Percentiles rank a stretch among this genome's conserved stretches.
phyloP scores from a whole-genome alignment of 768 basidiomycete genomes.

The Vararia minispora region DNA sequence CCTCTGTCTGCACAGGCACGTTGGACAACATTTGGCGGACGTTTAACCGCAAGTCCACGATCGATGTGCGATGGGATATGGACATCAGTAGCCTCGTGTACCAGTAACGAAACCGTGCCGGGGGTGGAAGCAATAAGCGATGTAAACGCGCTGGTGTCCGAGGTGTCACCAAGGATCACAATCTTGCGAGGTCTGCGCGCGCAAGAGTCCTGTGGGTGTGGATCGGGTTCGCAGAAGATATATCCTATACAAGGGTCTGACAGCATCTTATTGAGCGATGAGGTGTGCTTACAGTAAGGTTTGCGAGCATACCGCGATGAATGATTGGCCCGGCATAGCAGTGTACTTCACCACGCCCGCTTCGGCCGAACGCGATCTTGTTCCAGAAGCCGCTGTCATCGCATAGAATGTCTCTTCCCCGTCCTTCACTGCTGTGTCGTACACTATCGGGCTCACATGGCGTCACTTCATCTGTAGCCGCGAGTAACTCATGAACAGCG shows the following conservation, averaged over 20 bases:
- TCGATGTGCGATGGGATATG: conserved; percentile 49
- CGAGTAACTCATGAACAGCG: conserved; percentile 70
- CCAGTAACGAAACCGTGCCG: conserved; percentile 38
- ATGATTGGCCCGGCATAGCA: conserved; percentile 67
- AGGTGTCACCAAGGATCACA: conserved; percentile 72
- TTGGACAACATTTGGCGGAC: conserved; percentile 27
- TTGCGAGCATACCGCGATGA: conserved; percentile 57
- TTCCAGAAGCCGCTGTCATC: conserved; percentile 55
- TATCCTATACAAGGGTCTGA: conserved; percentile 75
- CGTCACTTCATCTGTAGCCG: conserved; percentile 38
- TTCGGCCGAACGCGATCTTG: conserved; percentile 30
- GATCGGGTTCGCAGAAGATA: conserved; percentile 48
- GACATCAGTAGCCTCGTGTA: conserved; percentile 83
- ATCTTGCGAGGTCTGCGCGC: conserved; percentile 42
- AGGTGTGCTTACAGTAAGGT: not conserved
- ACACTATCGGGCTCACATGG: conserved; percentile 33
- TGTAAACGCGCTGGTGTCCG: conserved; percentile 47
- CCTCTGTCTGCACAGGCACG: conserved; percentile 41
- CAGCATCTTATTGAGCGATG: not conserved
- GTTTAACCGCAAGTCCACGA: conserved; percentile 30
- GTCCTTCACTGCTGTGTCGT: conserved; percentile 52
- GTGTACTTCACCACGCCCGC: conserved; percentile 30
- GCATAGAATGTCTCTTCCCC: conserved; percentile 48
- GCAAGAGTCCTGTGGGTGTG: conserved; percentile 13
- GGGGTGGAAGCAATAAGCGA: conserved; percentile 27